Conservation (phyloP, 768 basidiomycete species). For the Mycena polygramma region DNA sequence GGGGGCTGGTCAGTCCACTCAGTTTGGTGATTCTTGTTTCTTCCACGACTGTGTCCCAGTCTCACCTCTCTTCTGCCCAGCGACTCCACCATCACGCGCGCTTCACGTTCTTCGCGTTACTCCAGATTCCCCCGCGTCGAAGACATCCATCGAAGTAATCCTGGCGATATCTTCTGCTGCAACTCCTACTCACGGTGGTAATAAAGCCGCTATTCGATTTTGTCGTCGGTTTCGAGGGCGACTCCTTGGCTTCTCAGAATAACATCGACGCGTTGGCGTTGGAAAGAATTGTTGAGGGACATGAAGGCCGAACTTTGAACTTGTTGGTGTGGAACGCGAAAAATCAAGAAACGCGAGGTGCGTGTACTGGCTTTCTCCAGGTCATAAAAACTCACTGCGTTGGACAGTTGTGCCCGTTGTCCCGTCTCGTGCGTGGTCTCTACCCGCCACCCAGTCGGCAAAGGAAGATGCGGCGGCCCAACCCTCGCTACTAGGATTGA, state of each 20-base stretch:
- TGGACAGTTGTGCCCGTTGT: slow-evolving; percentile 81
- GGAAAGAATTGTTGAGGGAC: slow-evolving; percentile 85
- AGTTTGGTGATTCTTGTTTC: slow-evolving; percentile 38
- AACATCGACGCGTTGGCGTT: slow-evolving; percentile 77
- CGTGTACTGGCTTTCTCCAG: slow-evolving; percentile 28
- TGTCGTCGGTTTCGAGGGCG: slow-evolving; percentile 90
- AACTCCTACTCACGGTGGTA: slow-evolving; percentile 59
- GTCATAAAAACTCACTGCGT: slow-evolving; percentile 4
- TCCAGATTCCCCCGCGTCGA: slow-evolving; percentile 88
- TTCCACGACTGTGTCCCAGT: not conserved
- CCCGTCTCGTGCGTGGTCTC: slow-evolving; percentile 90
- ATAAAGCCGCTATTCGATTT: slow-evolving; percentile 92
- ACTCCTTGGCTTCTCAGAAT: slow-evolving; percentile 63
- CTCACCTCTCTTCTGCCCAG: slow-evolving; percentile 39
- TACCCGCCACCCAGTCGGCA: slow-evolving; percentile 54
- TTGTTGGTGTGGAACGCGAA: slow-evolving; percentile 90
- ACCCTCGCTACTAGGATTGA: slow-evolving; percentile 94
- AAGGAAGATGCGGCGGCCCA: slow-evolving; percentile 61
- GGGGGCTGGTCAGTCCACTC: slow-evolving; percentile 82
- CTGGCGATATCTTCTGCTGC: not conserved
- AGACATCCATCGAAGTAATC: slow-evolving; percentile 74
- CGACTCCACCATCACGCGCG: slow-evolving; percentile 69
- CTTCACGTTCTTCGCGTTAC: slow-evolving; percentile 93
- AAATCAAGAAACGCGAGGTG: slow-evolving; percentile 78
- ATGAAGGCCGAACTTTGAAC: slow-evolving; percentile 78